Conservation (phyloP, 441 rosid species). For the Flueggea neowawraea region DNA sequence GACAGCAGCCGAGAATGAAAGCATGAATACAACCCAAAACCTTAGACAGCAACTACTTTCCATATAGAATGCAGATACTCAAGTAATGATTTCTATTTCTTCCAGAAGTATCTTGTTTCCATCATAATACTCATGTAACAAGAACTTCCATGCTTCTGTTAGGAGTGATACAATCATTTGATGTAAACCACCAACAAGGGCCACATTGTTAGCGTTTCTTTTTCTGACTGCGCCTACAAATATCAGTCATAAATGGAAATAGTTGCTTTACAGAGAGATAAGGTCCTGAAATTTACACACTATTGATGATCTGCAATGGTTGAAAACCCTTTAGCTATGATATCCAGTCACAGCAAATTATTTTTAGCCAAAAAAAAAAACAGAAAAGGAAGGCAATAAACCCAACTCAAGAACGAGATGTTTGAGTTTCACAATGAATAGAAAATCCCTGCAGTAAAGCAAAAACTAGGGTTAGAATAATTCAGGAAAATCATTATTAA, state of each 20-base stretch:
- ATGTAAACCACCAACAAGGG: neutral
- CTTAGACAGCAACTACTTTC: too few species aligned
- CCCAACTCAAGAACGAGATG: neutral
- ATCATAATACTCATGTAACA: neutral
- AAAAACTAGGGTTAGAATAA: neutral
- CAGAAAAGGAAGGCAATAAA: slow-evolving; percentile 8
- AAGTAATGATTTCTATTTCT: too few species aligned
- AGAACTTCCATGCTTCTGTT: neutral
- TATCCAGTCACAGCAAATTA: slow-evolving; percentile 12
- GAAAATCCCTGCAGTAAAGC: slow-evolving; percentile 13
- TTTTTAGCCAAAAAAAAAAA: slow-evolving; percentile 1
- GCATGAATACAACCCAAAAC: too few species aligned
- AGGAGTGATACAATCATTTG: neutral
- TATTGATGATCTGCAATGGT: slow-evolving; percentile 12
- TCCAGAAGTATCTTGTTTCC: neutral
- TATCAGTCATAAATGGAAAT: slow-evolving; percentile 9
- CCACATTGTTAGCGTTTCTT: neutral
- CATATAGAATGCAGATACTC: too few species aligned
- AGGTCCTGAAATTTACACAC: slow-evolving; percentile 26
- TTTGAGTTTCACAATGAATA: neutral
- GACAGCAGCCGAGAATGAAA: too few species aligned
- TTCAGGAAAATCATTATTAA: neutral
- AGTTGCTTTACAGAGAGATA: slow-evolving; percentile 30
- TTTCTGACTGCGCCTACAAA: slow-evolving; percentile 10
- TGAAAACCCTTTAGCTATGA: slow-evolving; percentile 12